These are phyloP conservation scores for Clarireedia sp. DNA, from an alignment of 2,329 filamentous ascomycete species.

Conservation along the genomic window DNA sequence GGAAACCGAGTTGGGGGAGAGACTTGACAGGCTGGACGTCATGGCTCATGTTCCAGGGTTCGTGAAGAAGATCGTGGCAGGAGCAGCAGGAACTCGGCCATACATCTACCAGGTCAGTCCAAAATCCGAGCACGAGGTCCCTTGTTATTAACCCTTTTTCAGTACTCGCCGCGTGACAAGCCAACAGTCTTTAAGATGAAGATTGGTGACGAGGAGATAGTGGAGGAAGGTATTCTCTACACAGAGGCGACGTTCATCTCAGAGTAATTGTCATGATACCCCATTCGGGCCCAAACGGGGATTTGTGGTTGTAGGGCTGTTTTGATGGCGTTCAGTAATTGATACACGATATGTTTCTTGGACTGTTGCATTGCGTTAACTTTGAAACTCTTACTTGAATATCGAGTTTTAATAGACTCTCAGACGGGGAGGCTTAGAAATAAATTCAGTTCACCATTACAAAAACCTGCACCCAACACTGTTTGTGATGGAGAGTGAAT, in stretches of 20 bases:
- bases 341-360: not conserved
- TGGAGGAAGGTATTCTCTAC: conserved; percentile 73
- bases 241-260: conserved; percentile 96
- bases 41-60: conserved; percentile 96
- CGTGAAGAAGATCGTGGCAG: conserved; percentile 86
- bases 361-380: conserved; percentile 2
- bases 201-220: conserved; percentile 68
- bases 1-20: conserved; percentile 59
- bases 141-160: conserved; percentile 19
- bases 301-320: not conserved
- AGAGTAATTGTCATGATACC: conserved; percentile 28
- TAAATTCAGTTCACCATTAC: no score
- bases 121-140: not conserved
- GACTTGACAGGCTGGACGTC: conserved; percentile 80
- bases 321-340: not conserved
- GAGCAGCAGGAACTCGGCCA: conserved; percentile 83
- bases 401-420: no score
- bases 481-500: no score
- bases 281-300: no score
- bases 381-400: no score
- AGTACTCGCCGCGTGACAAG: conserved; percentile 63
- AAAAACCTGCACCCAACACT: no score
- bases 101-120: conserved; percentile 87
- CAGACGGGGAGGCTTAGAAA: no score
- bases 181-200: conserved; percentile 72